Conservation (phyloP, 2,329 filamentous ascomycete genomes). For the Pseudopithomyces maydicus region DNA sequence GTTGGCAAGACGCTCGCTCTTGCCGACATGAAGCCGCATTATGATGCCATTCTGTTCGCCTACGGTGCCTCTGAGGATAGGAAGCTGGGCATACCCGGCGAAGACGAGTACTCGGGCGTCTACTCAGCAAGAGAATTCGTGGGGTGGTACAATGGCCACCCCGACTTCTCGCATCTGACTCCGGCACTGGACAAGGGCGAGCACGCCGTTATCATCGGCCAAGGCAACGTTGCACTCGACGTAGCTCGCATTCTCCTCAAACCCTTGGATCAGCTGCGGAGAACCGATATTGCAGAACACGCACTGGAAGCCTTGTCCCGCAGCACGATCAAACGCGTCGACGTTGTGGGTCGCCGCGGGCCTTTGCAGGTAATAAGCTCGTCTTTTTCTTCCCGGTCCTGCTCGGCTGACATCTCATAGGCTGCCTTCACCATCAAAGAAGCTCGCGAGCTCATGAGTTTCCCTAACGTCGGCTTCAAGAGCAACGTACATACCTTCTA, state of each 20-base stretch:
- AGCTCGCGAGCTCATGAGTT: constrained; percentile 81
- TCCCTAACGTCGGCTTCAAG: constrained; percentile 73
- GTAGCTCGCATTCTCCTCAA: constrained; percentile 86
- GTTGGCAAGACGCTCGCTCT: constrained; percentile 75
- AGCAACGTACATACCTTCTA: constrained; percentile 70
- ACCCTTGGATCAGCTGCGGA: constrained; percentile 71
- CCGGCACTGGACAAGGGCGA: constrained; percentile 77
- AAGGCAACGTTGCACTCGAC: constrained; percentile 95
- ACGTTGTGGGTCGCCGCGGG: constrained; percentile 86
- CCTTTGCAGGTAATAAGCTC: constrained; percentile 72
- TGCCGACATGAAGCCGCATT: constrained; percentile 73
- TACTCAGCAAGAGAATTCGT: constrained; percentile 93
- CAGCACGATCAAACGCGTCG: constrained; percentile 78
- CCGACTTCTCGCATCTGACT: constrained; percentile 74
- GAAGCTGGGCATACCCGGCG: constrained; percentile 78
- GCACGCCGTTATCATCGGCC: constrained; percentile 85
- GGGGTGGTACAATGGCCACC: constrained; percentile 97
- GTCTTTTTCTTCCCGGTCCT: too few relatives aligned
- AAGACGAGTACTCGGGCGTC: constrained; percentile 71
- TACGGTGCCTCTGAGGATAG: constrained; percentile 90
- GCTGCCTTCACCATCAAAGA: constrained; percentile 97
- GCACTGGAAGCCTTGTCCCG: constrained; percentile 74
- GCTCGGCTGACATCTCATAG: constrained; percentile 51
- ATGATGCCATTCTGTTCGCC: constrained; percentile 89
- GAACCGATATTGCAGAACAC: constrained; percentile 87